phyloP scores from a whole-genome alignment of 2,329 filamentous ascomycete species.

The Plenodomus lindquistii region DNA sequence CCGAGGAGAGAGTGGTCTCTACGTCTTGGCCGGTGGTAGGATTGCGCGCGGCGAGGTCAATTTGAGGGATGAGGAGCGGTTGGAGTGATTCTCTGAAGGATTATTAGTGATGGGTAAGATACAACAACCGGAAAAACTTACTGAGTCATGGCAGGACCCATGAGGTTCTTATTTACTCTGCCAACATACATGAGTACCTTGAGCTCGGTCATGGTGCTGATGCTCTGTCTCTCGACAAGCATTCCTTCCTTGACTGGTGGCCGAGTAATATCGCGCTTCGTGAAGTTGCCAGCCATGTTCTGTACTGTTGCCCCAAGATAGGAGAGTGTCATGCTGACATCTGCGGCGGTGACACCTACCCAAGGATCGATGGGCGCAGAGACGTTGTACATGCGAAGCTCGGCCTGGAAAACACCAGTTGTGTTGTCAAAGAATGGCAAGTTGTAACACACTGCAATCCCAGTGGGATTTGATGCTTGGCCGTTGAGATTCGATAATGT shows the following conservation, averaged over 20 bases:
- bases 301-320: slow-evolving; percentile 50
- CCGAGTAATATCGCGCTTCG: slow-evolving; percentile 35
- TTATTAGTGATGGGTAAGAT: slow-evolving; percentile 12
- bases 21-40: slow-evolving; percentile 54
- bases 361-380: slow-evolving; percentile 59
- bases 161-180: slow-evolving; percentile 63
- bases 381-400: slow-evolving; percentile 74
- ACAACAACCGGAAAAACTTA: slow-evolving; percentile 47
- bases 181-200: slow-evolving; percentile 72
- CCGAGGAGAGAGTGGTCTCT: slow-evolving; percentile 67
- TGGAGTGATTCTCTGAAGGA: slow-evolving; percentile 60
- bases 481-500: slow-evolving; percentile 59
- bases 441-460: slow-evolving; percentile 82
- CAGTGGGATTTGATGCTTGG: slow-evolving; percentile 71
- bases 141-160: slow-evolving; percentile 63
- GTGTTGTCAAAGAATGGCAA: slow-evolving; percentile 69
- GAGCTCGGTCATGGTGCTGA: slow-evolving; percentile 45
- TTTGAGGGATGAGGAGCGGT: slow-evolving; percentile 67
- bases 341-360: slow-evolving; percentile 44
- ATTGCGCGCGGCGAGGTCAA: slow-evolving; percentile 65
- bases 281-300: slow-evolving; percentile 39
- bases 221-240: slow-evolving; percentile 34
- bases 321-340: slow-evolving; percentile 48
- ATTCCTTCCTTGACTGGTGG: slow-evolving; percentile 32
- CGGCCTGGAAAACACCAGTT: slow-evolving; percentile 74